Percentiles rank a stretch among this genome's conserved stretches.
These are phyloP conservation scores for Galerina marginata DNA, from an alignment of 768 basidiomycete species.

Conservation along the genomic window DNA sequence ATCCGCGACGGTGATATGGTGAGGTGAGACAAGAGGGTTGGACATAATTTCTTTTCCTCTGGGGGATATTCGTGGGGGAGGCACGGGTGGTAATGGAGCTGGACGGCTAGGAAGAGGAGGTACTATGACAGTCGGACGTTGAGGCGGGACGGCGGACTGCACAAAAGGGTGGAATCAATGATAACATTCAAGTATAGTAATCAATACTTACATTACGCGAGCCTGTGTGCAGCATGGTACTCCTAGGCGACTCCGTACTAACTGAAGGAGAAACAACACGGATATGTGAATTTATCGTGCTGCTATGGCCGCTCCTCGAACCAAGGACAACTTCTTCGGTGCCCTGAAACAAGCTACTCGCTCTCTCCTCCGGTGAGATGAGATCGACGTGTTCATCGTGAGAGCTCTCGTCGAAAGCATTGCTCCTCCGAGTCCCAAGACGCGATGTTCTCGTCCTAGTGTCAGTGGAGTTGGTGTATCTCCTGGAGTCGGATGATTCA, in stretches of 20 bases:
- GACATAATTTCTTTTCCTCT: background rate
- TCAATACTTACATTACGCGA: background rate
- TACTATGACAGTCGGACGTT: background rate
- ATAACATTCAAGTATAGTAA: background rate
- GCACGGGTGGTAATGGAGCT: slow-evolving; percentile 8
- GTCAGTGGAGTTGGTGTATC: background rate
- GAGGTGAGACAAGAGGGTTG: background rate
- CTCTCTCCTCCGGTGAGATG: slow-evolving; percentile 16
- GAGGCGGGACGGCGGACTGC: background rate
- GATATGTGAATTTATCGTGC: slow-evolving; percentile 22
- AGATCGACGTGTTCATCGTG: slow-evolving; percentile 14
- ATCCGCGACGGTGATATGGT: background rate
- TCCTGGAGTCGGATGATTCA: background rate
- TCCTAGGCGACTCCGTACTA: slow-evolving; percentile 17
- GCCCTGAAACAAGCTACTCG: background rate
- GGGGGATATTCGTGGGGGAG: background rate
- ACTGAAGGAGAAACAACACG: slow-evolving; percentile 19
- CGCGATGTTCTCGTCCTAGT: background rate
- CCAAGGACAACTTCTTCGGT: background rate
- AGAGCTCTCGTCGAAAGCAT: slow-evolving; percentile 1
- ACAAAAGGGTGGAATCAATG: background rate
- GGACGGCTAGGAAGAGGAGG: slow-evolving; percentile 13
- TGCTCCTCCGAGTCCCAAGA: background rate
- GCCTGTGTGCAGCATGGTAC: background rate
- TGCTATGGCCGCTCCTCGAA: slow-evolving; percentile 8